Base-by-base conservation (phyloP, 352 stramenopile genomes). In the Globisporangium irregulare region DNA sequence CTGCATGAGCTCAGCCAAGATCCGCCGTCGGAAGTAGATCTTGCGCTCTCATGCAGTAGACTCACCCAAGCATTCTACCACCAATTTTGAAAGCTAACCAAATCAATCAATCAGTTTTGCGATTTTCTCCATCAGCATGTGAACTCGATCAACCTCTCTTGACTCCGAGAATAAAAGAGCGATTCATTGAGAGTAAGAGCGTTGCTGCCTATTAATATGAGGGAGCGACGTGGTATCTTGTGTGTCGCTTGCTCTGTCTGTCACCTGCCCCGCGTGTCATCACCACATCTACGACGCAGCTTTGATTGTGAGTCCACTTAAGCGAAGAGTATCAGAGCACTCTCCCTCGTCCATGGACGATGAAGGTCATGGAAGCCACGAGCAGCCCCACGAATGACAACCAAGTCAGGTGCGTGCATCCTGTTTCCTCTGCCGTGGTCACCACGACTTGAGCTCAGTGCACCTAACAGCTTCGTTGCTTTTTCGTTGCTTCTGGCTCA, bases 321-420 rank as follows among this genome's bases (percentile, higher is more conserved):
- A 38, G 54, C 38, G 25, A 41, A 59, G 54, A 50, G 4, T 41
- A 2, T 41, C 10, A 7, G 38, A 7, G n/a, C 22, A 24, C 22
- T 24, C 9, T 27, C 7, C 3, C 27, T 60, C 27, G 1, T 60
- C 27, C 27, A 43, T 60, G 29, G 25, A 36, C 1, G 27, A 60
- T 60, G 55, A 27, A 60, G 55, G 27, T 24, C 55, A 60, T 60
- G 18, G 55, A 60, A 25, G 18, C 55, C 55, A 38, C 27, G 27
- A 60, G 27, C 34, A 60, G 27, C 27, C 27, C 55, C 8, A 27
- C 15, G 3, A 48, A 20, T 48, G 18, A 14, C 55, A 60, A 60
- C 29, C 55, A 27, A 60, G 55, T 43, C 2, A 43, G 27, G 55
- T 60, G 34, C 25, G 54, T n/a, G 20, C 14, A 18, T 56, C n/a